Base-by-base conservation (phyloP, 768 basidiomycete genomes). In the Pisolithus orientalis region DNA sequence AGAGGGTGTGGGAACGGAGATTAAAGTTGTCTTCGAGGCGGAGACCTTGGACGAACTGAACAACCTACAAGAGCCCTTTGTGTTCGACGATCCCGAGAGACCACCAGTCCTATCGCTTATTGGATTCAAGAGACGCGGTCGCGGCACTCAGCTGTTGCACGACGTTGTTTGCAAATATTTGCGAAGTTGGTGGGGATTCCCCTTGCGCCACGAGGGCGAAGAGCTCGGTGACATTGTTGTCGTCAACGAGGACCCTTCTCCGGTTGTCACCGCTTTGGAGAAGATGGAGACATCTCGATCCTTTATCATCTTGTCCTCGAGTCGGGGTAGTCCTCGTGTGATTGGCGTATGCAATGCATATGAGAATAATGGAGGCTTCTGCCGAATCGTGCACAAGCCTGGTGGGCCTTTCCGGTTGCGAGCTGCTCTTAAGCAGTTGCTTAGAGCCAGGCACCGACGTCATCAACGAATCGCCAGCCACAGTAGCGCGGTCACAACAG, bases 1-100 rank as follows among this genome's bases (percentile, higher is more conserved):
- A 57, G 94, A 94, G 70, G 89, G 83, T 16, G 75, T 82, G 37
- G 94, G 94, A 27, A 96, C 94, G 2, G 92, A 94, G 65, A 93
- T 96, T 67, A 89, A 87, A 59, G 82, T 95, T 40, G 80, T 80
- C 2, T 90, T 96, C 65, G 78, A 79, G 29, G 90, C 89, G 29
- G 87, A 93, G 54, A 64, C 75, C 11, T 61, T 73, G 7, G 75
- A 82, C 25, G 77, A 74, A 24, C 50, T 65, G 24, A 60, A 72
- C 39, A 65, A 65, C 11, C 73, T 75, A 44, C 75, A 77, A 67
- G 72, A 76, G 49, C 71, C 71, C 11, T 77, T 80, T 60, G 71
- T 72, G 55, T 64, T 71, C 34, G 76, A 76, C 43, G 69, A 74
- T 50, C 62, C 66, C 11, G 46, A 56, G 16, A 62, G 62, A 39